Evolutionary conservation across 164 flowering plant species (phyloP).

Genomic region (Kingdonia uniflora): DNA sequence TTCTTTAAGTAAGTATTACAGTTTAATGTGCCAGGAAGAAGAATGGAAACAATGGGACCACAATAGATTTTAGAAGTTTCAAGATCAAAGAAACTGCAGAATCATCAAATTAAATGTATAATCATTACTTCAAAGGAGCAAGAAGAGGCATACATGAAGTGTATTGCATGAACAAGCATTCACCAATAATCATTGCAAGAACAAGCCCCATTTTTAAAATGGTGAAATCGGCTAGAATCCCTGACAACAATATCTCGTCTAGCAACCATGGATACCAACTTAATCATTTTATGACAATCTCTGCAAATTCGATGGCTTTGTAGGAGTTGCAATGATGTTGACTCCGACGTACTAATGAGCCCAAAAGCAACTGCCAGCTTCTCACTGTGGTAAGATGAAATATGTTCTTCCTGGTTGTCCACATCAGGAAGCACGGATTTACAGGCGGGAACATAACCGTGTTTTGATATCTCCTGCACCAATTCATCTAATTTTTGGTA

Average conservation of each 20-base stretch:
- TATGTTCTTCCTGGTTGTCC: conserved; percentile 44
- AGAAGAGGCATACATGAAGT: no score
- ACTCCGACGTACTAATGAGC: conserved; percentile 39
- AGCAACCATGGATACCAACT: conserved; percentile 45
- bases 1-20: no score
- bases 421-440: conserved; percentile 69
- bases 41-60: no score
- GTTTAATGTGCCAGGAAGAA: no score
- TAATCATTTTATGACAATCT: conserved; percentile 61
- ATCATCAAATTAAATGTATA: no score
- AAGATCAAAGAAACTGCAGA: no score
- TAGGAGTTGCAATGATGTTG: conserved; percentile 49
- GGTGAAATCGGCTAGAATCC: conserved; percentile 81
- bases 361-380: conserved; percentile 74
- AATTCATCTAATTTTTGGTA: conserved; percentile 38
- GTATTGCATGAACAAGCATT: conserved; percentile 8
- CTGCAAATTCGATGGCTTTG: conserved; percentile 68
- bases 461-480: conserved; percentile 41
- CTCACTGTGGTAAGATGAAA: conserved; percentile 52
- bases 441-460: conserved; percentile 40
- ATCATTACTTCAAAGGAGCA: no score
- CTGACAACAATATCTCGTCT: conserved; percentile 49
- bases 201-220: conserved; percentile 47
- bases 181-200: conserved; percentile 82
- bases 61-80: no score